Base-by-base conservation (phyloP, 2,329 filamentous ascomycete genomes). In the Cytospora piceae region DNA sequence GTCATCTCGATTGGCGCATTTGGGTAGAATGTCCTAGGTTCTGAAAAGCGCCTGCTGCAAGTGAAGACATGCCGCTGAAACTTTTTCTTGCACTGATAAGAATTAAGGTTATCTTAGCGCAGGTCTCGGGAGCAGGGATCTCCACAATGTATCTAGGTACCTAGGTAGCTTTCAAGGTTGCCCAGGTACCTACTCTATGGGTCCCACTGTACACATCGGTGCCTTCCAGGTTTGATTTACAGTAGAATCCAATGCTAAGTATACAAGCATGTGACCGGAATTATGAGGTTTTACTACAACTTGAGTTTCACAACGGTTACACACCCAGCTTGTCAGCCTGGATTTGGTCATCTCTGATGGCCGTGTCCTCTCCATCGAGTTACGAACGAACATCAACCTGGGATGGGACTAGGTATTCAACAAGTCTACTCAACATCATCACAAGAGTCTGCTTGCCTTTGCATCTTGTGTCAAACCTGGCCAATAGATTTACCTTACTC, bases 1-100 rank as follows among this genome's bases (percentile, higher is more conserved):
- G 87, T 85, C 87, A 90, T 87, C 64, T 68, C 77, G 70, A 60
- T 61, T 56, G 63, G 54, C 58, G n/a, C 61, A 42, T 58, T 46
- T 51, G 62, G 39, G 58, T 67, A 39, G 49, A 59, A 65, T 53
- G 58, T 62, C 51, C 53, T 29, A 61, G 59, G 68, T 71, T 73
- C 72, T 49, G 46, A 29, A 24, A n/a, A 46, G 53, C 61, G 54
- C 31, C 42, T 20, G 61, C 39, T 20, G 53, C 60, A 39, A 39
- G 22, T 27, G 29, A 51, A 32, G 31, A 22, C 7, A 52, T 22
- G 49, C 31, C 49, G 37, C 61, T 69, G 70, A 62, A 61, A 66
- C 49, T 61, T 59, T 63, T 66, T 68, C 62, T 61, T 49, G n/a
- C 11, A 22, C 67, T 42, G 71, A 73, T 73, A 72, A 73, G 66